phyloP scores from a whole-genome alignment of 441 rosid genomes.

The Eugenia klotzschiana region DNA sequence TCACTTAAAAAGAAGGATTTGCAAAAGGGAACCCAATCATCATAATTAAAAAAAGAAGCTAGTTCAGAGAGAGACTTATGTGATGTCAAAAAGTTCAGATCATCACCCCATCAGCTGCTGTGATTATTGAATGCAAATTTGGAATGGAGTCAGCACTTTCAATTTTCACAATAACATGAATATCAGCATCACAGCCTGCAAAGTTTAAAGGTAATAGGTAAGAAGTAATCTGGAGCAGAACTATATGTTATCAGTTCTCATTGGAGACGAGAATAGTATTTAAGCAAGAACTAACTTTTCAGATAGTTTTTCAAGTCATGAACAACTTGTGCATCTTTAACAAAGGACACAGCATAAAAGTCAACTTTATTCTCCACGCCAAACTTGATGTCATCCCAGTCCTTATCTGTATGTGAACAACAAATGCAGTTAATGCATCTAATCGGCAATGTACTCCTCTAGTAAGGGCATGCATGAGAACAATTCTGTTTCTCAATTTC shows the following conservation, averaged over 20 bases:
- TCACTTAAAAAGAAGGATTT: not conserved
- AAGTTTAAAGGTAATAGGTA: slow-evolving; percentile 8
- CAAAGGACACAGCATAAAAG: slow-evolving; percentile 91
- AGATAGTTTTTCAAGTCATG: slow-evolving; percentile 91
- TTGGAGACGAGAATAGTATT: not conserved
- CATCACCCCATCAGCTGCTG: slow-evolving; percentile 95
- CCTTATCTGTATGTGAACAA: slow-evolving; percentile 53
- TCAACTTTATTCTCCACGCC: slow-evolving; percentile 91
- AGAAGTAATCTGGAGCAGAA: not conserved
- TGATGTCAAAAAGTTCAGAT: slow-evolving; percentile 3
- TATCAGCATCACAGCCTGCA: slow-evolving; percentile 74
- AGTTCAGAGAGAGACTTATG: not conserved
- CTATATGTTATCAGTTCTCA: not conserved
- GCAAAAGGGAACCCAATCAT: not conserved
- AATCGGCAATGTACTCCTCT: not conserved
- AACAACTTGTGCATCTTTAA: slow-evolving; percentile 95
- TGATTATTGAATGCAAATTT: slow-evolving; percentile 85
- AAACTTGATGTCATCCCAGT: slow-evolving; percentile 96
- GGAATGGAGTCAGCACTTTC: slow-evolving; percentile 98
- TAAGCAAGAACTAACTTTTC: slow-evolving; percentile 23
- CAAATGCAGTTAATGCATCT: not conserved
- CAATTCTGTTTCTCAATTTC: no score
- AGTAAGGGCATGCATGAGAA: no score
- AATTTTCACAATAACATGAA: slow-evolving; percentile 85
- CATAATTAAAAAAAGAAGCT: not conserved